These are phyloP conservation scores for Xerocomus spinulosus DNA, from an alignment of 768 basidiomycete species.

Conservation along the genomic window DNA sequence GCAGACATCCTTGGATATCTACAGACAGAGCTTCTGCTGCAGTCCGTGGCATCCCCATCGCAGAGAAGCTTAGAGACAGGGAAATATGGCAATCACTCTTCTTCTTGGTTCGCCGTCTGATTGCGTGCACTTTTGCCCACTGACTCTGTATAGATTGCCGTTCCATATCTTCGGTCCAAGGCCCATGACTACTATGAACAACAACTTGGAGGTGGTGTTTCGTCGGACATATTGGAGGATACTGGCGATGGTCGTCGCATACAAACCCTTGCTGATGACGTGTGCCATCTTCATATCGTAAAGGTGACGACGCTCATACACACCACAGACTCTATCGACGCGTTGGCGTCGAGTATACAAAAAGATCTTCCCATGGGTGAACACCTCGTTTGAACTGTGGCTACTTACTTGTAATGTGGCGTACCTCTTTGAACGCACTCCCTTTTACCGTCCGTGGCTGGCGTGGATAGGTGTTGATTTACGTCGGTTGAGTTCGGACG, in stretches of 20 bases:
- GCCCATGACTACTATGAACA: slow-evolving; percentile 90
- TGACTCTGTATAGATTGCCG: slow-evolving; percentile 49
- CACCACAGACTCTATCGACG: slow-evolving; percentile 45
- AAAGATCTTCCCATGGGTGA: slow-evolving; percentile 75
- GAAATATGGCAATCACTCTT: slow-evolving; percentile 77
- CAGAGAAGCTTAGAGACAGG: slow-evolving; percentile 58
- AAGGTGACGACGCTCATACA: slow-evolving; percentile 2
- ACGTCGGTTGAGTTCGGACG: slow-evolving; percentile 72
- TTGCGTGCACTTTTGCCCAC: not conserved
- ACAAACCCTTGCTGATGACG: slow-evolving; percentile 49
- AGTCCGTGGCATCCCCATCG: slow-evolving; percentile 57
- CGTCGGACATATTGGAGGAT: slow-evolving; percentile 61
- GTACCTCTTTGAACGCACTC: slow-evolving; percentile 84
- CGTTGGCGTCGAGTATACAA: slow-evolving; percentile 64
- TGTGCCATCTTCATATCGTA: slow-evolving; percentile 26
- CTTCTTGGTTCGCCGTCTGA: slow-evolving; percentile 59
- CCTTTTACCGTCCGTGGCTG: slow-evolving; percentile 90
- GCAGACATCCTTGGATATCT: slow-evolving; percentile 66
- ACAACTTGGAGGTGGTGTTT: slow-evolving; percentile 76
- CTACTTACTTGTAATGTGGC: slow-evolving; percentile 79
- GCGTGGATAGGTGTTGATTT: slow-evolving; percentile 80
- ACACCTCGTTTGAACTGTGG: slow-evolving; percentile 75
- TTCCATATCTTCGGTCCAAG: slow-evolving; percentile 89
- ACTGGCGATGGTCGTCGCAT: slow-evolving; percentile 41
- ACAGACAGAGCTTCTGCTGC: slow-evolving; percentile 64